phyloP scores from a whole-genome alignment of 2,329 filamentous ascomycete species.

The Gaeumannomyces sp. region DNA sequence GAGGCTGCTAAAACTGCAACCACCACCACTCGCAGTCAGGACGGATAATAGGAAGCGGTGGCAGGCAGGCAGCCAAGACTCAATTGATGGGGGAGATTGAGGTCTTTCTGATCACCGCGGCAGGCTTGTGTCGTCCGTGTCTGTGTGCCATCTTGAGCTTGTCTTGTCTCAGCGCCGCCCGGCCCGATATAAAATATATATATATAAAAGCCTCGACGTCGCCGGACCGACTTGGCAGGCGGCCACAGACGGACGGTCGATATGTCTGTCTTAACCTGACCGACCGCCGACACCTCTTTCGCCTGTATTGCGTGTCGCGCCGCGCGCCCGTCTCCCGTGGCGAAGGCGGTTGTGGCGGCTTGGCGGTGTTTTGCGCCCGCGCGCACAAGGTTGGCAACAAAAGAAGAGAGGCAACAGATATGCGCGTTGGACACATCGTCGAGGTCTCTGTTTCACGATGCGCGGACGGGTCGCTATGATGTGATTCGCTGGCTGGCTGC shows the following conservation, averaged over 20 bases:
- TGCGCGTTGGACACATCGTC: not conserved
- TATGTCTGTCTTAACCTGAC: not conserved
- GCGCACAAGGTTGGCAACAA: not conserved
- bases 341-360: not conserved
- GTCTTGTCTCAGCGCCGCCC: not conserved
- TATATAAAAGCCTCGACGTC: not conserved
- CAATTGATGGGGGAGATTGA: not conserved
- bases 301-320: not conserved
- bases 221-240: not conserved
- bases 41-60: not conserved
- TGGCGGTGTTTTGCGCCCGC: not conserved
- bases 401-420: no score
- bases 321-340: no score
- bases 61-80: no score
- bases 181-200: not conserved
- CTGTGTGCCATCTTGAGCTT: not conserved
- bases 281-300: no score
- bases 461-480: not conserved
- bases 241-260: not conserved
- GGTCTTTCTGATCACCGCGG: not conserved
- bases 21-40: no score
- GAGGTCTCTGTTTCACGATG: not conserved
- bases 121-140: not conserved
- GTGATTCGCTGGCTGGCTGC: not conserved
- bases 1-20: not conserved